These are phyloP conservation scores for Pinus taeda DNA, from an alignment of 75 land plant genomes.

Conservation along the genomic window DNA sequence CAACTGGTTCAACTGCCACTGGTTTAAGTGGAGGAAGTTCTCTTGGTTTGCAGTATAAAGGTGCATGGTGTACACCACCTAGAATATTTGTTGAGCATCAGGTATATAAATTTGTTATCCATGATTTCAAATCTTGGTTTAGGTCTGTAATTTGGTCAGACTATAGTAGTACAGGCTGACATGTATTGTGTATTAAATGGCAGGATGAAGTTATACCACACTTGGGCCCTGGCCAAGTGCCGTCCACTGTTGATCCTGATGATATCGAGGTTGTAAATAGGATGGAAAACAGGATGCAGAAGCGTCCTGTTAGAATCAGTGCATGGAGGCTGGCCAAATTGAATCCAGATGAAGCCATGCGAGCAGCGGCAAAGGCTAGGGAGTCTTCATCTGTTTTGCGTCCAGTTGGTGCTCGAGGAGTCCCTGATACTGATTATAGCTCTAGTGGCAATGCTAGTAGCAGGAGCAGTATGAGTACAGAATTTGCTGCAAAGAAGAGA, in stretches of 20 bases:
- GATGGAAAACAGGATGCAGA: conserved; percentile 34
- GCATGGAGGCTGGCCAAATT: conserved; percentile 91
- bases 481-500: conserved; percentile 24
- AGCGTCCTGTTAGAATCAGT: conserved; percentile 69
- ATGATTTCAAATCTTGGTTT: not conserved
- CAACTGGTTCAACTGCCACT: conserved; percentile 72
- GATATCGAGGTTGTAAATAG: conserved; percentile 25
- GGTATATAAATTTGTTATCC: conserved; percentile 30
- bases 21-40: conserved; percentile 86
- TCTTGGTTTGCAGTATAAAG: conserved; percentile 74
- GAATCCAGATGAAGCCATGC: conserved; percentile 68
- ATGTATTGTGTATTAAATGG: not conserved
- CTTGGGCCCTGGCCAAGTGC: conserved; percentile 67
- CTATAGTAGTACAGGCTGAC: not conserved
- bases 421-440: conserved; percentile 43
- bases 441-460: conserved; percentile 60
- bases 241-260: conserved; percentile 88
- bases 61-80: conserved; percentile 98
- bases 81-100: conserved; percentile 88
- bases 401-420: conserved; percentile 41
- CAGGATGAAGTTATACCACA: conserved; percentile 88
- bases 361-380: conserved; percentile 86
- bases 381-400: conserved; percentile 84
- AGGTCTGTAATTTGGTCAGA: not conserved
- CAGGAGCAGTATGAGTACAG: conserved; percentile 51